phyloP scores from a whole-genome alignment of 2,329 filamentous ascomycete species.

The Aspergillus arachidicola region DNA sequence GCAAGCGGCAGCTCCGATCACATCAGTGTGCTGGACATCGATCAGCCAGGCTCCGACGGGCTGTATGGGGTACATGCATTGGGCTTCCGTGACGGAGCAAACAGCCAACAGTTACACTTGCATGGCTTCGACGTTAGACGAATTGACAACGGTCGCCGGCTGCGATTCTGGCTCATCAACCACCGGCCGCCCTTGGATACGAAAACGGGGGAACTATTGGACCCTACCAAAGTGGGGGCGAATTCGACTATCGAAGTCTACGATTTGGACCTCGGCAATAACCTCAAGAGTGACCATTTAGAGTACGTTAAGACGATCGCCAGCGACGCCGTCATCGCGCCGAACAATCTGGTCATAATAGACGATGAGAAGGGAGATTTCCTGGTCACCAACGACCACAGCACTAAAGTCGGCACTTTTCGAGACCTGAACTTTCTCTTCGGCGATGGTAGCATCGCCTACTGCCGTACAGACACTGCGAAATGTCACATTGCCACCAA shows the following conservation, averaged over 20 bases:
- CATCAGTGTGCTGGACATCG: constrained; percentile 3
- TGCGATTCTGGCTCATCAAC: constrained; percentile 11
- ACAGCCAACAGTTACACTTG: not conserved
- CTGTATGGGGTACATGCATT: not conserved
- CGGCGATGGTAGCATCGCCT: not conserved
- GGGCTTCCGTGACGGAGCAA: not conserved
- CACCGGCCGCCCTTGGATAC: constrained; percentile 4
- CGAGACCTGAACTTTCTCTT: not conserved
- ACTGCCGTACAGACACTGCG: not conserved
- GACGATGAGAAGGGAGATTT: not conserved
- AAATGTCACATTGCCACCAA: not conserved
- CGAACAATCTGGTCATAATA: constrained; percentile 6
- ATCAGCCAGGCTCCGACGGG: not conserved
- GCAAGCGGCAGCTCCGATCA: not conserved
- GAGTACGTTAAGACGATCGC: constrained; percentile 6
- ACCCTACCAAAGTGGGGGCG: not conserved
- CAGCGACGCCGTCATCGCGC: constrained; percentile 7
- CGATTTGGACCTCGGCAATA: not conserved
- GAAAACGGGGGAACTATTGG: not conserved
- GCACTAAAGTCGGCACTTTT: not conserved
- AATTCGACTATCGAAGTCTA: constrained; percentile 10
- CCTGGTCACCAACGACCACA: constrained; percentile 9
- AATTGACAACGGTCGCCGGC: not conserved
- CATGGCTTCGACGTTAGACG: not conserved
- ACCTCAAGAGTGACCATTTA: not conserved